These are phyloP conservation scores for Fusarium succisae DNA, from an alignment of 2,329 filamentous ascomycete species.

Conservation along the genomic window DNA sequence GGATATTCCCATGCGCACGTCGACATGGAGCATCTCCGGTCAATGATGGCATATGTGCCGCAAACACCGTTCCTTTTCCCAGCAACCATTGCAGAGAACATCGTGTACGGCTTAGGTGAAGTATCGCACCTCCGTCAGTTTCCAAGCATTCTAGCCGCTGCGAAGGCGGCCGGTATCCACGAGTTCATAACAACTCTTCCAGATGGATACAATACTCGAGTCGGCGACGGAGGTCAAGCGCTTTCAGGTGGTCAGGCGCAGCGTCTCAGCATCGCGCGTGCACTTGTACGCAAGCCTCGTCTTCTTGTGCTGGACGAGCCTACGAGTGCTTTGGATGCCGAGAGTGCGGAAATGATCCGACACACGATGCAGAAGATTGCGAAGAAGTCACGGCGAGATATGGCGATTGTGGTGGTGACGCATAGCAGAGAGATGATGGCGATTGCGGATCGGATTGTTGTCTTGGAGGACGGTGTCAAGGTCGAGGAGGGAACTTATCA, in stretches of 20 bases:
- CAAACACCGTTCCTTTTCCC: constrained; percentile 83
- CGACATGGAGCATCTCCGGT: constrained; percentile 68
- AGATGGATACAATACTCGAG: constrained; percentile 64
- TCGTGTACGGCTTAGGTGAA: constrained; percentile 76
- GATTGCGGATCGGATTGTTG: constrained; percentile 76
- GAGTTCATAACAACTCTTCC: constrained; percentile 80
- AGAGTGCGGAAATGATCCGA: constrained; percentile 71
- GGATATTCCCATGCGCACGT: constrained; percentile 65
- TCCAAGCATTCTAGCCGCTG: constrained; percentile 59
- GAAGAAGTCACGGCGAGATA: constrained; percentile 45
- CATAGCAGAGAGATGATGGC: constrained; percentile 89
- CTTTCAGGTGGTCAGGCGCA: constrained; percentile 87
- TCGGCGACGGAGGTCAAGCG: constrained; percentile 79
- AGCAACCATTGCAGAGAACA: constrained; percentile 79
- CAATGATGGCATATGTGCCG: constrained; percentile 72
- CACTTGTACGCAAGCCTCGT: constrained; percentile 74
- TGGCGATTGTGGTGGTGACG: constrained; percentile 83
- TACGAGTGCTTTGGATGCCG: constrained; percentile 80
- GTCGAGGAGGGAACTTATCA: constrained; percentile 74
- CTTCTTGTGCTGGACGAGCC: constrained; percentile 88
- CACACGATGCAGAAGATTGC: constrained; percentile 68
- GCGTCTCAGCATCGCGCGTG: constrained; percentile 81
- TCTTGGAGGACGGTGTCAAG: constrained; percentile 74
- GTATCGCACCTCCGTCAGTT: constrained; percentile 59
- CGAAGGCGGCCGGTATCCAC: constrained; percentile 72